Conservation (phyloP, 1,284 basidiomycete species). For the Tylopilus sp. region DNA sequence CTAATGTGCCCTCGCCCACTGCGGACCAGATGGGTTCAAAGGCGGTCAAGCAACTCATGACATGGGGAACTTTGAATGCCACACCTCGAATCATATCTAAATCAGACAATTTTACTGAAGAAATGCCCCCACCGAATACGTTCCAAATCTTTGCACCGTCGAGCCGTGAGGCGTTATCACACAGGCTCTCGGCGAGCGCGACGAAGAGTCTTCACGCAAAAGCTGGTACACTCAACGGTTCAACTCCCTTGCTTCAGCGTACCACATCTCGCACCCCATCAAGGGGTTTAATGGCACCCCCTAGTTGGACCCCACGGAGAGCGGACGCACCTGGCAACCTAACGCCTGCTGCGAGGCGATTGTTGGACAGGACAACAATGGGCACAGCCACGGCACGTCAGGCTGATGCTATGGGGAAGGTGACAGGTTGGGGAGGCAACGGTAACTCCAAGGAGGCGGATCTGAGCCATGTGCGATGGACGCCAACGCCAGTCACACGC, state of each 20-base stretch:
- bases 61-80: constrained; percentile 85
- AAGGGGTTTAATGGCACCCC: constrained; percentile 60
- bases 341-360: constrained; percentile 74
- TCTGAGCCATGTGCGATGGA: constrained; percentile 69
- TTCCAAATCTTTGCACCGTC: constrained; percentile 72
- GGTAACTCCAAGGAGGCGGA: constrained; percentile 51
- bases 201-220: constrained; percentile 67
- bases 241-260: constrained; percentile 36
- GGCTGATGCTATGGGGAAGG: constrained; percentile 65
- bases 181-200: constrained; percentile 71
- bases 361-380: constrained; percentile 70
- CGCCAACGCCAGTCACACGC: constrained; percentile 60
- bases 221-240: constrained; percentile 51
- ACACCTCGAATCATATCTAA: constrained; percentile 81
- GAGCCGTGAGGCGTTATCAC: constrained; percentile 72
- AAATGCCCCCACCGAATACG: constrained; percentile 50
- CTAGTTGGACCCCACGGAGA: constrained; percentile 62
- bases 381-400: constrained; percentile 57
- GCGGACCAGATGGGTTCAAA: constrained; percentile 72
- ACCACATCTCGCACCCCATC: constrained; percentile 34
- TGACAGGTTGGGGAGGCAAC: constrained; percentile 55
- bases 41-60: constrained; percentile 86
- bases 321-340: constrained; percentile 64
- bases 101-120: constrained; percentile 50
- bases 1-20: constrained; percentile 83